Base-by-base conservation (phyloP, 768 basidiomycete species). In the Russula olivacea region DNA sequence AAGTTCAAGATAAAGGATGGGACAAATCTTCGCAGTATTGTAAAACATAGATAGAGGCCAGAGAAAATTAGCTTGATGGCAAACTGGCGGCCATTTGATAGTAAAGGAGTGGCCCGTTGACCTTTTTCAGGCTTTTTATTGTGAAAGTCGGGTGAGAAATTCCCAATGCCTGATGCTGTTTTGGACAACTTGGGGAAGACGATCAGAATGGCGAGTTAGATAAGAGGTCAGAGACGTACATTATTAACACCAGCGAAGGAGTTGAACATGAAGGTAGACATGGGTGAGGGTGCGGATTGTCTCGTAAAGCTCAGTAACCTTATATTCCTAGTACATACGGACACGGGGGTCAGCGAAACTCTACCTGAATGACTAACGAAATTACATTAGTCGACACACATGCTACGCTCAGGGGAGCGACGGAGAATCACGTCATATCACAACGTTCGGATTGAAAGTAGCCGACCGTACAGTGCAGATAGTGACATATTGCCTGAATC, bases 21-120 rank as follows among this genome's bases (percentile, higher is more conserved):
- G 28, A 55, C 45, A 43, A 60, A 43, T 21, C 25, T 55, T 36
- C 30, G 53, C 28, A 60, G 5, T 54, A 60, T 55, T n/a, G 59
- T 55, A 21, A 64, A 36, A 36, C 23, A 15, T n/a, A 25, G 30
- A 36, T 45, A 41, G 12, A 55, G 19, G 40, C 51, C 30, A 15
- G n/a, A n/a, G 10, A 55, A 45, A 10, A 38, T 15, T 12, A 51
- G 25, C 32, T 55, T 56, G 47, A 60, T 38, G 40, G 60, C 17
- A 19, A n/a, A 30, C 8, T 54, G 47, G 21, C 17, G 32, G 28
- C 23, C 40, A 23, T 60, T 64, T 38, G 58, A 45, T 25, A 60
- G 40, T 45, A 64, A 30, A n/a, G 48, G 49, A 36, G 58, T 32
- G 14, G 25, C 15, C 43, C 30, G 36, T n/a, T 54, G 30, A 34